Evolutionary conservation across 371 early-diverging fungal genomes (phyloP).

Genomic region (Mucor irregularis): DNA sequence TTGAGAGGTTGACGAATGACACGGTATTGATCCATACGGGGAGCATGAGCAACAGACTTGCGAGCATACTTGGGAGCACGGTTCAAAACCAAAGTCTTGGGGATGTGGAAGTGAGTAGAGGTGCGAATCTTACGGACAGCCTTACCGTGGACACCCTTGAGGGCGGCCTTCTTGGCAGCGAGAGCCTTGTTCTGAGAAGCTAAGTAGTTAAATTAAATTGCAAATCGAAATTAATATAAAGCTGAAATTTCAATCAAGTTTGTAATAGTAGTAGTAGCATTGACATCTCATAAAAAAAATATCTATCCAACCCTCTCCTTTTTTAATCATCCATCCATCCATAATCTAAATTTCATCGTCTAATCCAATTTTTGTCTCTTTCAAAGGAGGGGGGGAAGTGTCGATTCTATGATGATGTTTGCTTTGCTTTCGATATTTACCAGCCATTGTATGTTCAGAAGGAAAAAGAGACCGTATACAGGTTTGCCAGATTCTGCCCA

Average conservation of each 20-base stretch:
- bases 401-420: conserved; percentile 2
- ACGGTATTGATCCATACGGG: conserved; percentile 81
- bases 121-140: conserved; percentile 84
- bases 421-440: conserved; percentile 12
- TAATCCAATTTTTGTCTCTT: too few relatives aligned
- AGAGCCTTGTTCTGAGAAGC: conserved; percentile 56
- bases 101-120: conserved; percentile 86
- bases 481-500: conserved; percentile 9
- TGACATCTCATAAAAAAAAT: background rate
- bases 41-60: conserved; percentile 76
- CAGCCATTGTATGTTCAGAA: conserved; percentile 29
- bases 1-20: conserved; percentile 91
- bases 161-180: conserved; percentile 80
- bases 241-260: too few relatives aligned
- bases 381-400: background rate
- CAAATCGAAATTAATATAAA: background rate
- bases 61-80: conserved; percentile 90
- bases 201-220: background rate
- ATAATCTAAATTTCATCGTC: too few relatives aligned
- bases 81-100: conserved; percentile 88
- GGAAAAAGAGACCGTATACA: conserved; percentile 24
- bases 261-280: background rate
- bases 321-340: background rate
- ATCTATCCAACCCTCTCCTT: background rate
- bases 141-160: conserved; percentile 83